phyloP scores from a whole-genome alignment of 2,329 filamentous ascomycete species.

The Stemphylium lycopersici region DNA sequence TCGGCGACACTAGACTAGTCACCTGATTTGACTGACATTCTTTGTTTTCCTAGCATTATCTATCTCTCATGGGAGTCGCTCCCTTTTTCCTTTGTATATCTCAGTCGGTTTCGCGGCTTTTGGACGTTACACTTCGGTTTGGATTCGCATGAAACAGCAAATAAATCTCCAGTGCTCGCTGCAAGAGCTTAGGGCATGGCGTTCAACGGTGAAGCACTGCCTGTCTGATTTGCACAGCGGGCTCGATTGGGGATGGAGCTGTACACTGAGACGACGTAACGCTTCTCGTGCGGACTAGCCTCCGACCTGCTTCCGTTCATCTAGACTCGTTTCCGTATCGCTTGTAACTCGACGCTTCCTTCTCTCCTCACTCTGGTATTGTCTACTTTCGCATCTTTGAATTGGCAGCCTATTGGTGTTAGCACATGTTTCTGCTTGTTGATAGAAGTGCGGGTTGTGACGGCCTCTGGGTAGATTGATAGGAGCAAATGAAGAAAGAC shows the following conservation, averaged over 20 bases:
- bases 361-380: slow-evolving; percentile 5
- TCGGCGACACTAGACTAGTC: slow-evolving; percentile 23
- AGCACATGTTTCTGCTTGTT: slow-evolving; percentile 21
- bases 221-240: slow-evolving; percentile 23
- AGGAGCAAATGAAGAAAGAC: slow-evolving; percentile 31
- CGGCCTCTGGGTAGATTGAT: slow-evolving; percentile 25
- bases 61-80: slow-evolving; percentile 18
- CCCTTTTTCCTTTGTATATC: slow-evolving; percentile 43
- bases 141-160: slow-evolving; percentile 31
- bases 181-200: slow-evolving; percentile 28
- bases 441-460: slow-evolving; percentile 14
- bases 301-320: slow-evolving; percentile 6
- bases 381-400: slow-evolving; percentile 12
- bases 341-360: slow-evolving; percentile 14
- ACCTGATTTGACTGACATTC: slow-evolving; percentile 41
- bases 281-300: slow-evolving; percentile 13
- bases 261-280: slow-evolving; percentile 34
- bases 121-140: slow-evolving; percentile 34
- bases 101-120: slow-evolving; percentile 34
- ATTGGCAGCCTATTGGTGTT: slow-evolving; percentile 16
- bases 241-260: slow-evolving; percentile 40
- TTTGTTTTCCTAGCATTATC: slow-evolving; percentile 36
- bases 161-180: slow-evolving; percentile 20
- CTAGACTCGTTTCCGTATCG: slow-evolving; percentile 9
- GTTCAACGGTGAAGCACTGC: slow-evolving; percentile 30